phyloP scores from a whole-genome alignment of 495 filamentous ascomycete genomes.

The Hypoxylon crocopeplum region DNA sequence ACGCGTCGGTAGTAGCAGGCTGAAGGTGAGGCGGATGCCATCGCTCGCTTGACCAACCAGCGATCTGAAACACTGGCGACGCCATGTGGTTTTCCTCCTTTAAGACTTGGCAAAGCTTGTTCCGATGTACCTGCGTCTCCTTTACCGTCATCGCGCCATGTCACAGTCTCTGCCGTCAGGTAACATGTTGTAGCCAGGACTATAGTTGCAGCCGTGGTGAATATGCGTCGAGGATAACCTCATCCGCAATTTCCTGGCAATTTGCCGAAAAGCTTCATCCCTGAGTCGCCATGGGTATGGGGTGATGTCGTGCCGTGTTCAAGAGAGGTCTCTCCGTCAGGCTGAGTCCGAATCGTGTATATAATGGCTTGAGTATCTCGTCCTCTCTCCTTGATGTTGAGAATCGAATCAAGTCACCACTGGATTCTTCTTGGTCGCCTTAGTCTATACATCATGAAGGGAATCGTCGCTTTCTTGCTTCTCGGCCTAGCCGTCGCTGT shows the following conservation, averaged over 20 bases:
- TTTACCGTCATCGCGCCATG: constrained; percentile 7
- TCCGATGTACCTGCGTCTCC: constrained; percentile 20
- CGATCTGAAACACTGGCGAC: constrained; percentile 1
- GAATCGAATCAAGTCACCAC: constrained; percentile 1
- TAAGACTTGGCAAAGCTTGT: constrained; percentile 34
- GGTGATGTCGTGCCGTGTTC: neutral
- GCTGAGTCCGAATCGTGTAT: constrained; percentile 15
- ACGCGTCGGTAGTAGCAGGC: constrained; percentile 45
- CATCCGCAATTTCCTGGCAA: constrained; percentile 1
- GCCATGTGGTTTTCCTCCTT: constrained; percentile 14
- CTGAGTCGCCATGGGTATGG: constrained; percentile 4
- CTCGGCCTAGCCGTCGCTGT: constrained; percentile 27
- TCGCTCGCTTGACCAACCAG: constrained; percentile 46
- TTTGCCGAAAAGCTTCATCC: constrained; percentile 18
- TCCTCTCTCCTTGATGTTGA: neutral
- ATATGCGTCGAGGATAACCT: constrained; percentile 2
- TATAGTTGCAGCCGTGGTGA: constrained; percentile 6
- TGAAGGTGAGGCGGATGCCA: constrained; percentile 56
- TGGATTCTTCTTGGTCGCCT: constrained; percentile 1
- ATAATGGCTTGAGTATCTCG: constrained; percentile 6
- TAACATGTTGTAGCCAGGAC: constrained; percentile 2
- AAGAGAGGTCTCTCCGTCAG: constrained; percentile 2
- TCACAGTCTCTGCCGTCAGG: constrained; percentile 1
- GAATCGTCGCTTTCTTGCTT: constrained; percentile 28
- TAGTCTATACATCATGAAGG: constrained; percentile 22